These are phyloP conservation scores for Sporisorium iseilematis-ciliati DNA, from an alignment of 1,284 basidiomycete genomes.

Conservation along the genomic window DNA sequence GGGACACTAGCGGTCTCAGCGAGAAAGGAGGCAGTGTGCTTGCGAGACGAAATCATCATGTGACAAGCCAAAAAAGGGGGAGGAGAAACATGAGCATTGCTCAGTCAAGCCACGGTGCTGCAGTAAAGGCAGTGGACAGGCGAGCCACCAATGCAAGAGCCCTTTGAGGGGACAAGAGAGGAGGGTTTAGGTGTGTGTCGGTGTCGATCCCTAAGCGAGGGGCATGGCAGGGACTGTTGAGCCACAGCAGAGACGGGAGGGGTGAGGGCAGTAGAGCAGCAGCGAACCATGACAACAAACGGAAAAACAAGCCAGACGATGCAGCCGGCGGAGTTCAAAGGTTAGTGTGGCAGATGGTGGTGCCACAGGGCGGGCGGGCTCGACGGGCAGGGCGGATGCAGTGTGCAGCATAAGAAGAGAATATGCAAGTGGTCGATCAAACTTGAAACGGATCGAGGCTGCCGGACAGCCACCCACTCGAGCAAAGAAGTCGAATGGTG, in stretches of 20 bases:
- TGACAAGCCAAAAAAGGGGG: conserved; percentile 2
- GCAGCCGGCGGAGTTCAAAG: conserved; percentile 3
- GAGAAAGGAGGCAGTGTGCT: background rate
- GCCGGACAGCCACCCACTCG: background rate
- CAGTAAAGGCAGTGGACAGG: background rate
- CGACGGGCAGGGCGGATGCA: no score
- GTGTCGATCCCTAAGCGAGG: conserved; percentile 5
- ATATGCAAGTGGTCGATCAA: background rate
- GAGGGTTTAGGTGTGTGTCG: no score
- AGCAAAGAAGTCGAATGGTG: background rate
- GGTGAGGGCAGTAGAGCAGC: background rate
- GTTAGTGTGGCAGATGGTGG: background rate
- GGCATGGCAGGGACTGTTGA: background rate
- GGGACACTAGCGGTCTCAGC: background rate
- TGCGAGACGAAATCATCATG: background rate
- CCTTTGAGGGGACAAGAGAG: no score
- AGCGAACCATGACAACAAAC: background rate
- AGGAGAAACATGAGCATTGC: background rate
- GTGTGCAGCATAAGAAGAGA: background rate
- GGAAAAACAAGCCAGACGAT: background rate
- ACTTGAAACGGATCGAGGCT: background rate
- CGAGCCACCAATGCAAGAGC: no score
- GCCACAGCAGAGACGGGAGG: background rate
- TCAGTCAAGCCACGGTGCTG: no score
- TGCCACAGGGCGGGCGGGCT: no score